Conservation (phyloP, 1,284 basidiomycete species). For the Rhodotorula sp. region DNA sequence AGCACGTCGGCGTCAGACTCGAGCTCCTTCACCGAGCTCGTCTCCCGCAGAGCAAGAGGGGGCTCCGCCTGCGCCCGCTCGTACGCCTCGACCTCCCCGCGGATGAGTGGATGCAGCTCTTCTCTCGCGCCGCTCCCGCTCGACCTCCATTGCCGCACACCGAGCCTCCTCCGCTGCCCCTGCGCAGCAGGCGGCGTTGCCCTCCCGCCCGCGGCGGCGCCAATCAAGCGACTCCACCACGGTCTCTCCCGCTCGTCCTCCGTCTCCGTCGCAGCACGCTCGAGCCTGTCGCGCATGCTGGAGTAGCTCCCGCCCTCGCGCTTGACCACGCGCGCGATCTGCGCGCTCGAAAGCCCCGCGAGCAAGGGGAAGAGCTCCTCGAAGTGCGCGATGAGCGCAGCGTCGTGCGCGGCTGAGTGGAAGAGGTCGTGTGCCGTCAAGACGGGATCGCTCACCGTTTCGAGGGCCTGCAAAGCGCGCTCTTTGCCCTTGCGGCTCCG, state of each 20-base stretch:
- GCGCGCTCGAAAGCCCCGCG: not conserved
- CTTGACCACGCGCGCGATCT: not conserved
- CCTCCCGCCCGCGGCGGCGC: not conserved
- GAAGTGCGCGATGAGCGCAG: slow-evolving; percentile 10
- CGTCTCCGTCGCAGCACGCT: not conserved
- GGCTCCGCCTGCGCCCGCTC: not conserved
- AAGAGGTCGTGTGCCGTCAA: slow-evolving; percentile 19
- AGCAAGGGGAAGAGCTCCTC: not conserved
- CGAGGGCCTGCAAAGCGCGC: too few species aligned
- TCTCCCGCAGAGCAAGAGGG: not conserved
- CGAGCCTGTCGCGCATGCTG: slow-evolving; percentile 1
- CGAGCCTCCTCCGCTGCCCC: too few species aligned
- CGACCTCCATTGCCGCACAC: not conserved
- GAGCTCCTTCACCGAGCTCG: not conserved
- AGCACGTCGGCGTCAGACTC: not conserved
- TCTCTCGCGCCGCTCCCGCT: not conserved
- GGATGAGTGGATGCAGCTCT: not conserved
- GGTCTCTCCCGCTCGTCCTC: not conserved
- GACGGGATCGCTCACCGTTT: not conserved
- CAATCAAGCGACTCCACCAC: not conserved
- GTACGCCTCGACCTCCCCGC: slow-evolving; percentile 3
- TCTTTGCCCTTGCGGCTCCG: not conserved
- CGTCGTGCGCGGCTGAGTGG: slow-evolving; percentile 5
- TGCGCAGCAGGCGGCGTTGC: not conserved
- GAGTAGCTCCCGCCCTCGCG: slow-evolving; percentile 14